Conservation (phyloP, 495 filamentous ascomycete genomes). For the Lasiosphaeriaceae sp. region DNA sequence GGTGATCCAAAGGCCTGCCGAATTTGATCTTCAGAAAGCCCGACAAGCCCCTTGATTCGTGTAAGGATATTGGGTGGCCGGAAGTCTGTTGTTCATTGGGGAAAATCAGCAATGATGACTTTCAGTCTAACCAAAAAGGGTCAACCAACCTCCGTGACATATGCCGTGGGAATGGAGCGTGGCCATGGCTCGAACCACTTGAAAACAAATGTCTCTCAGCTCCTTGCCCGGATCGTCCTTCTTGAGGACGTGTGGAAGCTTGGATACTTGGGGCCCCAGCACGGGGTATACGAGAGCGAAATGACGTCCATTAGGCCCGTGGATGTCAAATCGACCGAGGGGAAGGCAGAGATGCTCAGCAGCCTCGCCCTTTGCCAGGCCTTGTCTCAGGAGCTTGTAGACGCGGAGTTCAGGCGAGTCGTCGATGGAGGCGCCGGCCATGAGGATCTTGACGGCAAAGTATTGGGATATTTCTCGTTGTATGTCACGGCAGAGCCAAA, state of each 20-base stretch:
- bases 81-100: conserved; percentile 19
- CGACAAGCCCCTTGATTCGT: conserved; percentile 13
- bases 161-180: conserved; percentile 27
- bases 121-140: background rate
- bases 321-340: conserved; percentile 26
- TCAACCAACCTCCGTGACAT: conserved; percentile 26
- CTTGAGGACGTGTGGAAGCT: conserved; percentile 5
- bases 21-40: conserved; percentile 21
- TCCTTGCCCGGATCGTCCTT: conserved; percentile 3
- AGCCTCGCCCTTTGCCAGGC: conserved; percentile 12
- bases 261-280: conserved; percentile 25
- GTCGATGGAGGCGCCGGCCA: conserved; percentile 23
- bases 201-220: conserved; percentile 17
- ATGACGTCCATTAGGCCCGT: conserved; percentile 35
- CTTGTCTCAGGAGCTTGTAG: conserved; percentile 7
- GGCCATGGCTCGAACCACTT: conserved; percentile 22
- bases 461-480: conserved; percentile 12
- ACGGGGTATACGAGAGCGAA: conserved; percentile 31
- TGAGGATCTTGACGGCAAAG: conserved; percentile 32
- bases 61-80: conserved; percentile 28
- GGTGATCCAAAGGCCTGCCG: conserved; percentile 21
- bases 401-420: conserved; percentile 19
- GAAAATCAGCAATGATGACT: background rate
- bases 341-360: conserved; percentile 12
- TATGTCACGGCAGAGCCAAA: conserved; percentile 34